Percentiles rank a stretch among this genome's conserved stretches.
These are phyloP conservation scores for Sugiyamaella smithiae DNA, from an alignment of 805 yeast genomes.

Conservation along the genomic window DNA sequence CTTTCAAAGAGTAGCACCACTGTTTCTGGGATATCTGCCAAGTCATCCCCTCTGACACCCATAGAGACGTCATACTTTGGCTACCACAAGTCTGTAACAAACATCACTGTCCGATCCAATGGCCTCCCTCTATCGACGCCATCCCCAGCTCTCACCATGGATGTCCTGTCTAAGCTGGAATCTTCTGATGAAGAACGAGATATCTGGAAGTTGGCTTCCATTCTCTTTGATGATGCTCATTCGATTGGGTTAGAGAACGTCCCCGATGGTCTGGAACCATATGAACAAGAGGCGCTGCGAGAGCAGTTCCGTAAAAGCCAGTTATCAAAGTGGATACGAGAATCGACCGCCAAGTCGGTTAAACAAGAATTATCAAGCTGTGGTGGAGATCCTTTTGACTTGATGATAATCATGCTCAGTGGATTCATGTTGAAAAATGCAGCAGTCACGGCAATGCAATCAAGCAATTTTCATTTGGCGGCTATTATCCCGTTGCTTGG, in stretches of 20 bases:
- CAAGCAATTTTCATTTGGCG: constrained; percentile 68
- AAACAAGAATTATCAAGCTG: constrained; percentile 30
- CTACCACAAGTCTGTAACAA: neutral
- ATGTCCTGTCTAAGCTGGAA: neutral
- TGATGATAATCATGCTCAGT: constrained; percentile 43
- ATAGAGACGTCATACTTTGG: neutral
- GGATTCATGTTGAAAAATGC: constrained; percentile 63
- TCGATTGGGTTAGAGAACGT: constrained; percentile 25
- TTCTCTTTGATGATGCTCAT: constrained; percentile 52
- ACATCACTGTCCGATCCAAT: constrained; percentile 5
- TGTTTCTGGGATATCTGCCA: neutral
- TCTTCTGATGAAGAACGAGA: constrained; percentile 29
- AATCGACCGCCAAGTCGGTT: constrained; percentile 40
- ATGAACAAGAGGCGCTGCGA: constrained; percentile 22
- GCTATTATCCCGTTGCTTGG: constrained; percentile 66
- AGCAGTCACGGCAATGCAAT: constrained; percentile 53
- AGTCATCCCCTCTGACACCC: neutral
- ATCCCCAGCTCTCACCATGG: constrained; percentile 7
- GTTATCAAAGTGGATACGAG: constrained; percentile 57
- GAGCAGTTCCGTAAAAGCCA: constrained; percentile 41
- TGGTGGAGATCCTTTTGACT: constrained; percentile 45
- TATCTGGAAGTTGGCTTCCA: constrained; percentile 57
- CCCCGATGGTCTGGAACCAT: constrained; percentile 24
- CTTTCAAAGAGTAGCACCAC: neutral
- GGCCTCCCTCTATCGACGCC: constrained; percentile 13